Base-by-base conservation (phyloP, 1,139 yeast genomes). In the Kazachstania sp. region DNA sequence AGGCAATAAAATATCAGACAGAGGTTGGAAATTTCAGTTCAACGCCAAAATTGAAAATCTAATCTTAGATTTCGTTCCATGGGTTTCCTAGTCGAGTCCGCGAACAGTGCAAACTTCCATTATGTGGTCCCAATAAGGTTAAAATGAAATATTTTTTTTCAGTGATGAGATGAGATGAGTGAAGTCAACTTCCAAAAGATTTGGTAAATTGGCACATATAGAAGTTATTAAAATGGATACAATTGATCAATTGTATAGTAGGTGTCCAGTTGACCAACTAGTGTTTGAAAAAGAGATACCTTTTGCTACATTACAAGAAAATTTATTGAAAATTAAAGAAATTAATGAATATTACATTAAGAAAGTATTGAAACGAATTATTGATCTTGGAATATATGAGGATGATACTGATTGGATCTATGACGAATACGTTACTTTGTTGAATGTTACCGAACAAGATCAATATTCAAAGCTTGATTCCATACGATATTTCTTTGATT, bases 331-430 rank as follows among this genome's bases (percentile, higher is more conserved):
- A 13, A 54, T 57, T 12, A 38, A 47, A 20, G n/a, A 42, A 3
- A 39, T 49, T 13, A 82, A 82, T 58, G 70, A 78, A 19, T 71
- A 70, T 61, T 83, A 82, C 55, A 71, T 71, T 43, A 75, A 72
- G 55, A 51, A 58, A 12, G 70, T 80, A 35, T 57, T 80, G 9
- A 70, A 74, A 51, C 60, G 58, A 29, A 63, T 77, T 38, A 67
- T 79, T 7, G 59, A 64, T 6, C 13, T n/a, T 13, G n/a, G 20
- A 9, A 3, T 37, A 20, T 37, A 20, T 37, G 13, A 13, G 3
- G 43, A 45, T 18, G 51, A 49, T 35, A 35, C 37, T 4, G 83
- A 76, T 41, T 71, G 64, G 46, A 46, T 76, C n/a, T 83, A 80
- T 56, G 82, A 78, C 47, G 54, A 70, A 18, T 73, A 75, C 51